Evolutionary conservation across 352 stramenopile genomes (phyloP), one percentile per base, ranked within the genome.

Genomic region (Phytophthora cajani): DNA sequence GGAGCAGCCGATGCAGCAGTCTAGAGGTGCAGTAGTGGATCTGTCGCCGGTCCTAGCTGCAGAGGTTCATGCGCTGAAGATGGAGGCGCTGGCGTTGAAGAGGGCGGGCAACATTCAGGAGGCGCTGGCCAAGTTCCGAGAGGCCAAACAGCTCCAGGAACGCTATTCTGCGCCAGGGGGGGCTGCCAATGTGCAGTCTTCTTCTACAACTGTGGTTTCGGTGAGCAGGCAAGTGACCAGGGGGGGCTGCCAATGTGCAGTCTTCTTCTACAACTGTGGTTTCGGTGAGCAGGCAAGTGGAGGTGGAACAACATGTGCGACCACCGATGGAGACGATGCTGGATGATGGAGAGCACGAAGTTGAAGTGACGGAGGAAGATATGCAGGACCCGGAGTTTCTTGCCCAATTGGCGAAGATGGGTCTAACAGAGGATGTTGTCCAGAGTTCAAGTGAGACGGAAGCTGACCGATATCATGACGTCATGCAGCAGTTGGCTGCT

Each of bases 281-380:
- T 2, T 7, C 27, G 27, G 27, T 30, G 27, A 30, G 27, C 27
- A 30, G 5, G 27, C 27, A 30, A 30, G 3, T 30, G 27, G 7
- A 6, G 4, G n/a, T 27, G 27, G 40, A 56, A 25, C 16, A 62
- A 11, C 38, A 17, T 42, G 57, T 9, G 1, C 44, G 42, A 17
- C 10, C 21, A 47, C 10, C 19, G 17, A 38, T 51, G 27, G 64
- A 71, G 3, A 56, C 58, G 16, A n/a, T 64, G 5, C 12, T 71
- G 6, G 50, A 71, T 52, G 67, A 80, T 25, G 67, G 72, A 32
- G 73, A 82, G 12, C 32, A 73, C 19, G 64, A 81, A 23, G 70
- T 92, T 12, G 77, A 93, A 62, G 84, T 93, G 36, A 93, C 87
- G 17, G 87, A 93, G 17, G 84, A 91, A 42, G 87, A 95, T 47